Percentiles rank a stretch among this genome's conserved stretches.
phyloP scores from a whole-genome alignment of 2,329 filamentous ascomycete species.

The Nothomitra cinnamomea region DNA sequence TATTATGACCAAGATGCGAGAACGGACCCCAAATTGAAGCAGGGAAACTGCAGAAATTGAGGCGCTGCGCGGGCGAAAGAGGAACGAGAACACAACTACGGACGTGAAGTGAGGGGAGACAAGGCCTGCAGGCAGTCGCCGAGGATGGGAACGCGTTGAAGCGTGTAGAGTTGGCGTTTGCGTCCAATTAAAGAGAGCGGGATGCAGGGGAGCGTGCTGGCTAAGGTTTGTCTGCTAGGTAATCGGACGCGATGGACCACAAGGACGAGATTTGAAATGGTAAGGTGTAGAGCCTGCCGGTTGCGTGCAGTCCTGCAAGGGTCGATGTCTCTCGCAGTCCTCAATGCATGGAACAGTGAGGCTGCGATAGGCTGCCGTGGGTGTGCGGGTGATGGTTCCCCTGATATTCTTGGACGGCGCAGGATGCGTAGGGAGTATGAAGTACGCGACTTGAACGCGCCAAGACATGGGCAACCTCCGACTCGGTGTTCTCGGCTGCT shows the following conservation, averaged over 20 bases:
- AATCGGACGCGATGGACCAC: background rate
- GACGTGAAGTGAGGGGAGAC: background rate
- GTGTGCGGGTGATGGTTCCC: too few species aligned
- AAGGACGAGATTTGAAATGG: background rate
- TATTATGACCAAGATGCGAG: background rate
- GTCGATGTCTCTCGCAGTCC: background rate
- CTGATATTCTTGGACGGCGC: background rate
- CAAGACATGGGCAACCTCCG: background rate
- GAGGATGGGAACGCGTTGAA: background rate
- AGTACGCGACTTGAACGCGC: background rate
- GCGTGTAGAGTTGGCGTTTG: constrained; percentile 1
- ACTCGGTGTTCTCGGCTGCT: too few species aligned
- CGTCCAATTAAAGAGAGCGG: background rate
- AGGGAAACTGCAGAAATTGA: background rate
- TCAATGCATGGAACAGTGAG: background rate
- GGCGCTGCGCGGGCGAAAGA: background rate
- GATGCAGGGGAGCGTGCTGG: background rate
- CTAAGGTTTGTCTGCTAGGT: background rate
- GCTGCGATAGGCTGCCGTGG: background rate
- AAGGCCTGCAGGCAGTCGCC: background rate
- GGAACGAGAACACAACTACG: background rate
- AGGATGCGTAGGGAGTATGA: background rate
- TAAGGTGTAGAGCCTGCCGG: background rate
- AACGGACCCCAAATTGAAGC: background rate
- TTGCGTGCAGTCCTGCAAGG: background rate